phyloP scores from a whole-genome alignment of 768 basidiomycete species.

The Calocybe indica region DNA sequence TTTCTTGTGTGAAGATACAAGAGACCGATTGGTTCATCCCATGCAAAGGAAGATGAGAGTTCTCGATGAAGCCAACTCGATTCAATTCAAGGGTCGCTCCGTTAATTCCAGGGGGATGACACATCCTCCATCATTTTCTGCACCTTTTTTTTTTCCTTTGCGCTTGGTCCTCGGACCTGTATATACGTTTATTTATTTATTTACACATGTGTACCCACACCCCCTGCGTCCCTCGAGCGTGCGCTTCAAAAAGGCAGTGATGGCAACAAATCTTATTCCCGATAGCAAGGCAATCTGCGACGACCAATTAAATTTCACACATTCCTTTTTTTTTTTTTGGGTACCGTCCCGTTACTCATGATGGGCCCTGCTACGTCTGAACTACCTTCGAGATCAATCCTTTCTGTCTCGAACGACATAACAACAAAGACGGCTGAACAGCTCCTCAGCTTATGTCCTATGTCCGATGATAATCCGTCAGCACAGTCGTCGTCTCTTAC shows the following conservation, averaged over 20 bases:
- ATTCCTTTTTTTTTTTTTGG: too few species aligned
- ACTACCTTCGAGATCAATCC: not conserved
- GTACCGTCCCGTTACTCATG: too few species aligned
- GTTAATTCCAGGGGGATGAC: conserved; percentile 12
- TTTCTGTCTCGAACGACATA: not conserved
- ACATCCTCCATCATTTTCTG: conserved; percentile 5
- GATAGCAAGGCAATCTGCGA: not conserved
- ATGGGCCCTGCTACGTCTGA: too few species aligned
- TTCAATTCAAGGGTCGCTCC: conserved; percentile 1
- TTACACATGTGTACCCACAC: too few species aligned
- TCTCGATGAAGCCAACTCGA: conserved; percentile 1
- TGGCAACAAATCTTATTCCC: conserved; percentile 9
- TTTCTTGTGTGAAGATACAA: too few species aligned
- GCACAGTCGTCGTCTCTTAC: not conserved
- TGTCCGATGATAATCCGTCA: conserved; percentile 6
- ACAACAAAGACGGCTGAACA: too few species aligned
- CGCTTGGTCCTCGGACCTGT: conserved; percentile 8
- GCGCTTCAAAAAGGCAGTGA: conserved; percentile 2
- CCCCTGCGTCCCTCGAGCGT: not conserved
- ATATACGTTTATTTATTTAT: conserved; percentile 3
- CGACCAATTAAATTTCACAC: too few species aligned
- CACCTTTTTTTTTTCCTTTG: conserved; percentile 3
- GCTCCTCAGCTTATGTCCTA: conserved; percentile 10
- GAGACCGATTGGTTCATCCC: not conserved
- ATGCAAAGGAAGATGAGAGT: conserved; percentile 1